Base-by-base conservation (phyloP, 2,329 filamentous ascomycete genomes). In the Botryotinia narcissicola region DNA sequence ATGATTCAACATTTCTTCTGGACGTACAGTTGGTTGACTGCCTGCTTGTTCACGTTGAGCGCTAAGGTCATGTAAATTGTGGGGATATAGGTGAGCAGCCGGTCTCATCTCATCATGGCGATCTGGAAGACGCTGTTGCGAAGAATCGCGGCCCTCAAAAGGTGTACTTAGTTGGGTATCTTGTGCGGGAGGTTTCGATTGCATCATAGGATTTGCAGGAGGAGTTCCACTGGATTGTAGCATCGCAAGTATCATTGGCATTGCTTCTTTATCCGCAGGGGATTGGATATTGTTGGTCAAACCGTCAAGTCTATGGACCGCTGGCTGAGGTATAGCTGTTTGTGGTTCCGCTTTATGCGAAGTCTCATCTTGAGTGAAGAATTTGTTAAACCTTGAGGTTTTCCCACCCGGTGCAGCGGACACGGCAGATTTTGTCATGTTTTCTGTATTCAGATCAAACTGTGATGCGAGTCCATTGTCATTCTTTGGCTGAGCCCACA, bases 361-460 rank as follows among this genome's bases (percentile, higher is more conserved):
- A 29, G 81, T 82, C 59, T 81, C 79, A 76, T 91, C 86, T n/a
- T 84, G 86, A 64, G 88, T 84, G 80, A 95, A 93, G 78, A 98
- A 92, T 4, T 92, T 93, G 69, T 94, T 94, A 80, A 98, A 98
- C 72, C 94, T 88, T 20, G 95, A 98, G 8, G 92, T 89, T 80
- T 95, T 95, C 40, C 83, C 83, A 1, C 66, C 37, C 22, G 81
- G 80, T 63, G 87, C 81, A 80, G 92, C 93, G 20, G 86, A 82
- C 79, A 70, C 59, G 57, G 66, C 66, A 59, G 72, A 71, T 66
- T 87, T 88, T 62, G 81, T 75, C n/a, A 80, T 75, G 22, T 84
- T 83, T 66, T 84, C 84, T 73, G 85, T 85, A 76, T 83, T 87
- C 68, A 75, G 79, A 75, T 81, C 83, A 57, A 80, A 76, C 46